Evolutionary conservation across 352 stramenopile species (phyloP), one percentile per base, ranked within the genome.

Genomic region (Phytophthora ohioensis): DNA sequence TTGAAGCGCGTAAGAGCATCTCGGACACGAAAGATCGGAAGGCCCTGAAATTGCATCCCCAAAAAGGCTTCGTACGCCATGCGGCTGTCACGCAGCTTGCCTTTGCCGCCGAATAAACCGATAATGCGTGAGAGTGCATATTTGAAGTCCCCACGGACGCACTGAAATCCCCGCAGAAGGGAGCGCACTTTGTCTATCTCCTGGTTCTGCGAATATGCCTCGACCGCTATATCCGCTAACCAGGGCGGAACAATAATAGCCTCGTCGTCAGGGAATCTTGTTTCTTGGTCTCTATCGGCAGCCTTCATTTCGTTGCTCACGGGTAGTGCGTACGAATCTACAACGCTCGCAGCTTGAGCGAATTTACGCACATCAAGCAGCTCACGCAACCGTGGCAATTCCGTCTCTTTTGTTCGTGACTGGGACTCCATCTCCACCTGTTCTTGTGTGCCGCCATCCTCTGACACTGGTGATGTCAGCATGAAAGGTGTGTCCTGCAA

Each of bases 181-280:
- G 61, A 75, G 8, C 70, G 57, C 7, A 92, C 69, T 68, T 91
- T 91, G 47, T 80, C 52, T 21, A 80, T 62, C 13, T 90, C 74
- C 30, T 69, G 71, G 17, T 71, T 86, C 8, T 63, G 64, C 0
- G 80, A 67, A 49, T 84, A 91, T 9, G 77, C 71, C 4, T 69
- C 52, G 8, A 88, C 58, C 7, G 68, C 74, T 30, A 84, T 73
- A 47, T 75, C 71, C 8, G 82, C 69, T 15, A 88, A 58, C 56
- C 67, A 79, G 12, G 57, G 27, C 2, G 73, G 64, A n/a, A 87
- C 71, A 27, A 71, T 69, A 32, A 39, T 67, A 27, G 49, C 53
- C 7, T 70, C 51, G 51, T 69, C 41, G 5, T 49, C 42, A 11
- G 30, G 4, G 15, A 42, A 43, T 9, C 13, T 35, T 51, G 63